Conservation (phyloP, 148 eudicot species). For the Suaeda aralocaspica region DNA sequence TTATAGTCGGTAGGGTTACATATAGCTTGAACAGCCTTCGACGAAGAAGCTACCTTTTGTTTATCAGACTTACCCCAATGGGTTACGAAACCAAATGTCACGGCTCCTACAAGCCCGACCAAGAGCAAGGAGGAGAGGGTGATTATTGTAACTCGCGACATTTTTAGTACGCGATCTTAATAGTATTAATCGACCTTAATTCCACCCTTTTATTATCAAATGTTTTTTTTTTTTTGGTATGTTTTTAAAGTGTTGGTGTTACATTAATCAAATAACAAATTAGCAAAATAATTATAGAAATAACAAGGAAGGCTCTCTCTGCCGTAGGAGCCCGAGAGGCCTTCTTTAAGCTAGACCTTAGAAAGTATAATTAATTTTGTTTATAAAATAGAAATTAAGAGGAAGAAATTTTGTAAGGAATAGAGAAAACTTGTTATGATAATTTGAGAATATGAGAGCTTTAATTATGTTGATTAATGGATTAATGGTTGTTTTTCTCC, state of each 20-base stretch:
- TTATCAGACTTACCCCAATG: not conserved
- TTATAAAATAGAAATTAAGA: not conserved
- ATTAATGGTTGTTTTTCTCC: slow-evolving; percentile 18
- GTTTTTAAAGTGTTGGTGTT: not conserved
- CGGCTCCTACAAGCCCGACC: slow-evolving; percentile 44
- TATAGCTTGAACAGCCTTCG: slow-evolving; percentile 48
- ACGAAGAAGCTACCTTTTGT: slow-evolving; percentile 25
- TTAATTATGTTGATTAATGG: not conserved
- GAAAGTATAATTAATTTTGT: not conserved
- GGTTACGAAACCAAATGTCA: slow-evolving; percentile 28
- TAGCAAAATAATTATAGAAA: not conserved
- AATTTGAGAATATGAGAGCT: slow-evolving; percentile 20
- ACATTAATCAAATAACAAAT: too few relatives aligned
- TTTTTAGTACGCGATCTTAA: not conserved
- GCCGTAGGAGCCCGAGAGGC: slow-evolving; percentile 32
- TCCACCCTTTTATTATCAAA: not conserved
- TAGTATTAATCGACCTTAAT: not conserved
- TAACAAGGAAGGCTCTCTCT: slow-evolving; percentile 26
- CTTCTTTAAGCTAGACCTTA: slow-evolving; percentile 13
- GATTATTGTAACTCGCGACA: slow-evolving; percentile 33
- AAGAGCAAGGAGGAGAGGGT: slow-evolving; percentile 40
- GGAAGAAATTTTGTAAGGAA: not conserved
- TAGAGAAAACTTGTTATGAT: slow-evolving; percentile 3
- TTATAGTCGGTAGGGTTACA: slow-evolving; percentile 63
- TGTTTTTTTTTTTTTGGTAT: not conserved